Evolutionary conservation across 139 green algal species (phyloP).

Genomic region (Chlorella vulgaris): DNA sequence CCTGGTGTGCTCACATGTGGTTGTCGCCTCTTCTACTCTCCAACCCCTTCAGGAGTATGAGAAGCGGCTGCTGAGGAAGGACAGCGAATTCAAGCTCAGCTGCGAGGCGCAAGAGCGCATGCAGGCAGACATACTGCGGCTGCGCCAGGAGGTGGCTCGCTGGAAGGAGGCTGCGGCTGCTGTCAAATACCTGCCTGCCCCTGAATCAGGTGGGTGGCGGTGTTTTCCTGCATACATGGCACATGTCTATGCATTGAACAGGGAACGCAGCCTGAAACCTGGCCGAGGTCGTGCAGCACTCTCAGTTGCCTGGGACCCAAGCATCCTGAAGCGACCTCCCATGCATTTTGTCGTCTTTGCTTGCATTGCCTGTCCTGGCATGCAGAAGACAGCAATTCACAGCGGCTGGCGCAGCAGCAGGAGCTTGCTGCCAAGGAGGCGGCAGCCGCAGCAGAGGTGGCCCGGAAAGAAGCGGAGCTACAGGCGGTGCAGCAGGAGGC

Average conservation of each 20-base stretch:
- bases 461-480: slow-evolving; percentile 20
- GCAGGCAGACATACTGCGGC: slow-evolving; percentile 25
- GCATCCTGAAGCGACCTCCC: no score
- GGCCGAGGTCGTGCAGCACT: no score
- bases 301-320: no score
- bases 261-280: not conserved
- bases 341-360: no score
- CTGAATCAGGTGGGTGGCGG: not conserved
- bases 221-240: not conserved
- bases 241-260: not conserved
- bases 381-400: not conserved
- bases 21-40: not conserved
- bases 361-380: no score
- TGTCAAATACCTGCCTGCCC: slow-evolving; percentile 27
- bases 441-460: slow-evolving; percentile 2
- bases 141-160: slow-evolving; percentile 43
- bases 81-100: slow-evolving; percentile 68
- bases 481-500: slow-evolving; percentile 22
- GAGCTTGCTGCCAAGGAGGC: slow-evolving; percentile 11
- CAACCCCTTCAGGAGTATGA: slow-evolving; percentile 79
- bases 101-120: slow-evolving; percentile 41
- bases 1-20: not conserved
- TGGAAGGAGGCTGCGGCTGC: slow-evolving; percentile 34
- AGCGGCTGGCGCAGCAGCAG: slow-evolving; percentile 20
- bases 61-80: slow-evolving; percentile 77